Evolutionary conservation across 2,329 filamentous ascomycete species (phyloP).

Genomic region (Aspergillus fumigatiaffinis): DNA sequence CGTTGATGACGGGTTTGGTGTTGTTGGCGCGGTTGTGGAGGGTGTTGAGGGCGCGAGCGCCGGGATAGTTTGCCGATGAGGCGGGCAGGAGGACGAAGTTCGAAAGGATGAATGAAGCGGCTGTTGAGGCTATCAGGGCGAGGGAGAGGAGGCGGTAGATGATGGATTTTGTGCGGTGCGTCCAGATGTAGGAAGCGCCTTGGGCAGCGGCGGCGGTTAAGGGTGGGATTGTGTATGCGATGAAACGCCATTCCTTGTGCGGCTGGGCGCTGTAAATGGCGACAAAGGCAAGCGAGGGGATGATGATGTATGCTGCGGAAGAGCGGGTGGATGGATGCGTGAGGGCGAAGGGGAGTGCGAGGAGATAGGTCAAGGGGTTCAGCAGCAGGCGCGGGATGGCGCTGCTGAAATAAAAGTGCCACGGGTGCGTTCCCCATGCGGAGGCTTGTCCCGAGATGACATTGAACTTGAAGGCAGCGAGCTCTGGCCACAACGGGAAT

Average conservation of each 20-base stretch:
- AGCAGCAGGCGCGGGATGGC: slow-evolving; percentile 77
- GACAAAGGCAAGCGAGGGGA: slow-evolving; percentile 70
- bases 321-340: slow-evolving; percentile 51
- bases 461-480: slow-evolving; percentile 87
- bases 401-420: slow-evolving; percentile 80
- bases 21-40: slow-evolving; percentile 33
- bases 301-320: slow-evolving; percentile 50
- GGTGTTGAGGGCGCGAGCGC: slow-evolving; percentile 67
- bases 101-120: slow-evolving; percentile 58
- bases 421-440: slow-evolving; percentile 82
- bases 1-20: slow-evolving; percentile 29
- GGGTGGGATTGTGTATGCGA: slow-evolving; percentile 80
- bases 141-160: slow-evolving; percentile 54
- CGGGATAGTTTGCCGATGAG: slow-evolving; percentile 90
- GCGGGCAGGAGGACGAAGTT: slow-evolving; percentile 69
- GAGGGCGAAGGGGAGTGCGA: slow-evolving; percentile 50
- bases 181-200: slow-evolving; percentile 67
- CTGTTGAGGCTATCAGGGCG: slow-evolving; percentile 56
- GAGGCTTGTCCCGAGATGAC: slow-evolving; percentile 77
- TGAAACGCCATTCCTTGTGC: slow-evolving; percentile 95
- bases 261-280: slow-evolving; percentile 80
- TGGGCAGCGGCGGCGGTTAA: slow-evolving; percentile 74
- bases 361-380: slow-evolving; percentile 64
- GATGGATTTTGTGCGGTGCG: slow-evolving; percentile 59
- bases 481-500: slow-evolving; percentile 79